phyloP scores from a whole-genome alignment of 2,329 filamentous ascomycete genomes.

The Cercospora nicotianae region DNA sequence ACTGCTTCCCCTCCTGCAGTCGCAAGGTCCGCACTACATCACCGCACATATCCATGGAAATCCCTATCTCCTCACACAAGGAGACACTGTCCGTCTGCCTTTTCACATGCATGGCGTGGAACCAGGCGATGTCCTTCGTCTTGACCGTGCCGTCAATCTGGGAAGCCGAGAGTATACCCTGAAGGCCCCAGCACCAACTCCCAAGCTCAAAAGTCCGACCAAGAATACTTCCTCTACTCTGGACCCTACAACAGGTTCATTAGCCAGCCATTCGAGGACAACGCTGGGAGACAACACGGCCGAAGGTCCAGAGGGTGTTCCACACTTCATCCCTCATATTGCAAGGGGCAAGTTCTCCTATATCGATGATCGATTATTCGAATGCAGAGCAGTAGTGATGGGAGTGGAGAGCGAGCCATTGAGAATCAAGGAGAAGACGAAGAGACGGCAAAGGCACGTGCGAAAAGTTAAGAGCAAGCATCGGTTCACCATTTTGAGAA shows the following conservation, averaged over 20 bases:
- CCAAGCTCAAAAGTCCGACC: slow-evolving; percentile 35
- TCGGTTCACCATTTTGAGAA: slow-evolving; percentile 78
- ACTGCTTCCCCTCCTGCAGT: slow-evolving; percentile 69
- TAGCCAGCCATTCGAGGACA: slow-evolving; percentile 29
- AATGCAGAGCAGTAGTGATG: slow-evolving; percentile 80
- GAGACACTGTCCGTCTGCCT: slow-evolving; percentile 52
- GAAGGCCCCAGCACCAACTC: slow-evolving; percentile 64
- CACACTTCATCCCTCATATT: slow-evolving; percentile 43
- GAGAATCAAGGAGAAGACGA: slow-evolving; percentile 58
- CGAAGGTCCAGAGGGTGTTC: slow-evolving; percentile 18
- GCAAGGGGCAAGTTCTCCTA: slow-evolving; percentile 50
- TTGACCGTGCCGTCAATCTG: slow-evolving; percentile 79
- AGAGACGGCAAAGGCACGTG: slow-evolving; percentile 64
- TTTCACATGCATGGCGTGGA: slow-evolving; percentile 52
- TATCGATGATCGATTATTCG: slow-evolving; percentile 79
- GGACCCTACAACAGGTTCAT: slow-evolving; percentile 32
- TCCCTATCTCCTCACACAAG: slow-evolving; percentile 72
- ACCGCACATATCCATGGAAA: slow-evolving; percentile 76
- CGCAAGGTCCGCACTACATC: slow-evolving; percentile 75
- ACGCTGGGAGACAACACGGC: slow-evolving; percentile 30
- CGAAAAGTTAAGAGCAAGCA: slow-evolving; percentile 87
- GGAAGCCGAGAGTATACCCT: slow-evolving; percentile 90
- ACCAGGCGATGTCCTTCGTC: slow-evolving; percentile 80
- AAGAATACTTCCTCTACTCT: slow-evolving; percentile 26
- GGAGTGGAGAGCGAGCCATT: slow-evolving; percentile 73